Evolutionary conservation across 106 monocot genomes (phyloP), one percentile per base, ranked within the genome.

Genomic region (Triglochin maritima): DNA sequence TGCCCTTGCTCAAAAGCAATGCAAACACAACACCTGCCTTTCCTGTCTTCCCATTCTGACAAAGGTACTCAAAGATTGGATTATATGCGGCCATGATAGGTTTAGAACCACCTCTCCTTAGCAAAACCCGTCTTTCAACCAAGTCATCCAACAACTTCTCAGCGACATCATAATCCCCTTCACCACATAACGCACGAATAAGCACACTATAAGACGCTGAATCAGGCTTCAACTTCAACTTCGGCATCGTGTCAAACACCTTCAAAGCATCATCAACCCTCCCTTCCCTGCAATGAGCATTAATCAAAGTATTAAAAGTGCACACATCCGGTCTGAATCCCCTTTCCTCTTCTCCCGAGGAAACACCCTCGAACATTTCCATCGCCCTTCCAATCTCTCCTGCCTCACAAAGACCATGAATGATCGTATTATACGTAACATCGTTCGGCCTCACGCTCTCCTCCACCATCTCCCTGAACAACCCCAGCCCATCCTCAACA

Each of bases 41-140:
- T 29, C 82, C 56, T 1, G 84, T 57, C 79, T 84, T 98, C 50
- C 88, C 84, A 13, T 76, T 81, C 17, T 13, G 11, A 46, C 88
- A 98, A 11, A 92, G 71, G 59, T 86, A 70, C 29, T 79, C 77
- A 41, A 92, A 84, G 11, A 98, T 74, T 3, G 81, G 84, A 49
- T 92, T 98, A 71, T 92, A 98, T 8, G 88, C 78, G 41, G 92
- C 91, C 68, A 92, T 74, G 17, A 98, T 48, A 66, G 86, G 83
- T 8, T 63, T 63, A n/a, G 74, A 82, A 12, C 78, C 77, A 2
- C 84, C 83, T 78, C 62, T 78, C 62, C 66, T 80, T 67, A 42
- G 12, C 60, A 92, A 60, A 46, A 86, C 79, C 47, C 77, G 73
- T 79, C 79, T 92, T 70, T 86, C 86, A 63, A 86, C 44, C 44